phyloP scores from a whole-genome alignment of 139 green algal genomes.

The Micractinium sp. region DNA sequence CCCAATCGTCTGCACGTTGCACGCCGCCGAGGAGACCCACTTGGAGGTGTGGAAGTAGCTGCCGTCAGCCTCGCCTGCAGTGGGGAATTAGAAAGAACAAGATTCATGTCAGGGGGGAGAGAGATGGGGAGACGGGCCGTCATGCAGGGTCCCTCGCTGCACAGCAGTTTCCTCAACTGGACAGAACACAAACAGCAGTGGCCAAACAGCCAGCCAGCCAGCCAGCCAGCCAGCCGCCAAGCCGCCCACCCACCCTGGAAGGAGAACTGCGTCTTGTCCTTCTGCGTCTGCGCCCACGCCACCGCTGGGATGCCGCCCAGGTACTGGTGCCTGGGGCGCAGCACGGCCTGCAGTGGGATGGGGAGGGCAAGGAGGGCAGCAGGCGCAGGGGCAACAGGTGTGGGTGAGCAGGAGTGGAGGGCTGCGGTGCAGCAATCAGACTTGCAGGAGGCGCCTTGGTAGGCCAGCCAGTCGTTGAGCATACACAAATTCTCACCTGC shows the following conservation, averaged over 20 bases:
- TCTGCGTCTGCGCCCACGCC: conserved; percentile 69
- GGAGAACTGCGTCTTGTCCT: conserved; percentile 77
- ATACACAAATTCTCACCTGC: conserved; percentile 4
- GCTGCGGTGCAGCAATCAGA: neutral
- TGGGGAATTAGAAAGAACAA: neutral
- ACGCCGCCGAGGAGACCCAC: conserved; percentile 56
- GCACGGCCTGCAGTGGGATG: conserved; percentile 24
- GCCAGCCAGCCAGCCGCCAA: neutral
- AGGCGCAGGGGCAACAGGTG: neutral
- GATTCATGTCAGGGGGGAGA: neutral
- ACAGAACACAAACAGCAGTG: no score
- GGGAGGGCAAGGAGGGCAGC: no score
- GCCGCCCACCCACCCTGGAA: conserved; percentile 38
- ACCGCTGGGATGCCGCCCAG: conserved; percentile 54
- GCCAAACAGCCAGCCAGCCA: neutral
- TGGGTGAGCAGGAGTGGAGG: neutral
- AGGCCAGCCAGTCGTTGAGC: neutral
- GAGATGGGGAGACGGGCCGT: no score
- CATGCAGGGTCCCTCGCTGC: neutral
- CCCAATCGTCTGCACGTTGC: conserved; percentile 75
- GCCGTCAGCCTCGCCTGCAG: conserved; percentile 61
- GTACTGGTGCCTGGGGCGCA: conserved; percentile 51
- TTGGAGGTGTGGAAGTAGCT: conserved; percentile 57
- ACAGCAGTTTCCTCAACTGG: no score
- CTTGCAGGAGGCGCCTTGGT: neutral